phyloP scores from a whole-genome alignment of 2,329 filamentous ascomycete genomes.

The Botrytis medusae region DNA sequence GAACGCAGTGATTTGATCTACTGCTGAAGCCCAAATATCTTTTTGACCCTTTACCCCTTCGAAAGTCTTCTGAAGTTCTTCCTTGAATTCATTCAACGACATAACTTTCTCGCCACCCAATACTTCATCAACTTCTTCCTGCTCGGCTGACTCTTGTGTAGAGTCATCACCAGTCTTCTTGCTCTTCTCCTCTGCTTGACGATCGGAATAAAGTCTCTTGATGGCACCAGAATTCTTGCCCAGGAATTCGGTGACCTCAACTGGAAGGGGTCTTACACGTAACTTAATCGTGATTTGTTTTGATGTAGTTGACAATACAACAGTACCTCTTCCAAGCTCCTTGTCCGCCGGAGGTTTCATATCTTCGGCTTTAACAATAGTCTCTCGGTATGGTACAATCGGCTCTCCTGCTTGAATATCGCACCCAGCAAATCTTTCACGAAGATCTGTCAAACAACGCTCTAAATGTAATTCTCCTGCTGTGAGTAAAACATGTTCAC shows the following conservation, averaged over 20 bases:
- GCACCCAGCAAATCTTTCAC: constrained; percentile 88
- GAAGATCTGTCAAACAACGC: constrained; percentile 86
- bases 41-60: constrained; percentile 69
- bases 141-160: constrained; percentile 34
- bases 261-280: constrained; percentile 75
- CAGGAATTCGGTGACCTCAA: constrained; percentile 79
- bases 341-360: constrained; percentile 89
- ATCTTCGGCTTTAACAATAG: constrained; percentile 81
- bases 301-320: constrained; percentile 73
- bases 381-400: constrained; percentile 94
- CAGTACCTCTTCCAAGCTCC: constrained; percentile 79
- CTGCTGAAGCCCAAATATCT: constrained; percentile 73
- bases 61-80: constrained; percentile 67
- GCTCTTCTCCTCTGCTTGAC: constrained; percentile 50
- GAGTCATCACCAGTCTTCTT: constrained; percentile 33
- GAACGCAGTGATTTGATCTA: constrained; percentile 85
- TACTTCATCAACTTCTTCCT: constrained; percentile 51
- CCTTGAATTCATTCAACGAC: constrained; percentile 73
- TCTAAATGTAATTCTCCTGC: constrained; percentile 94
- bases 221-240: constrained; percentile 76
- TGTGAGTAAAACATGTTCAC: constrained; percentile 92
- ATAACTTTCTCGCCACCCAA: constrained; percentile 61
- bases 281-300: constrained; percentile 81
- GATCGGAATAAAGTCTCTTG: constrained; percentile 74
- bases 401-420: constrained; percentile 92